Conservation (phyloP, 805 yeast species). For the Candida ortonii region DNA sequence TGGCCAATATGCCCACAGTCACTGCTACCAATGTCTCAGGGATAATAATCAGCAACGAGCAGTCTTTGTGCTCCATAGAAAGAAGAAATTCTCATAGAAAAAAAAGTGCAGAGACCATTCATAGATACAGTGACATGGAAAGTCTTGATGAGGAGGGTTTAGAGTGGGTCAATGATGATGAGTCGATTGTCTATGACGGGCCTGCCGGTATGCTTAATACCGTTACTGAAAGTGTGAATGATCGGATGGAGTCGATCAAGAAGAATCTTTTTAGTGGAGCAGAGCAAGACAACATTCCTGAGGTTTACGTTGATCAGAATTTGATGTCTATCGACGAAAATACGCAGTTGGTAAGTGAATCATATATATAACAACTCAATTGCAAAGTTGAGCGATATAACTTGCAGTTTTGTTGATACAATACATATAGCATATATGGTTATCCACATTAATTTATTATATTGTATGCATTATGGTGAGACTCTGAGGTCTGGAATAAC, state of each 20-base stretch:
- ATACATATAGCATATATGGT: no score
- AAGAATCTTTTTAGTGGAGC: constrained; percentile 20
- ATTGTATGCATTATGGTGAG: constrained; percentile 3
- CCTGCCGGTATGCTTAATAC: constrained; percentile 71
- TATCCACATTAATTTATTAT: no score
- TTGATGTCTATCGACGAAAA: constrained; percentile 2
- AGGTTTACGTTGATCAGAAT: neutral
- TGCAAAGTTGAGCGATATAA: neutral
- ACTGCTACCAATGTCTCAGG: constrained; percentile 12
- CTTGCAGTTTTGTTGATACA: no score
- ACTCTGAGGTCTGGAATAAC: neutral
- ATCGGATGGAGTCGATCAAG: constrained; percentile 23
- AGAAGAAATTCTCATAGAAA: no score
- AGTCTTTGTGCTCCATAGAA: no score
- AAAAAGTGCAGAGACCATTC: constrained; percentile 1
- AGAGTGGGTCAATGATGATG: constrained; percentile 53
- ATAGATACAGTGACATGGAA: constrained; percentile 7
- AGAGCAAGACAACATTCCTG: no score
- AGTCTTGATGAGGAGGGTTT: constrained; percentile 27
- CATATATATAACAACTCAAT: neutral
- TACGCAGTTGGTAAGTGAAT: constrained; percentile 1
- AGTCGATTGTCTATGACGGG: constrained; percentile 48
- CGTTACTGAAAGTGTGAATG: constrained; percentile 46
- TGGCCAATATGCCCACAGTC: constrained; percentile 29
- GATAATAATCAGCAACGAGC: constrained; percentile 11